Evolutionary conservation across 495 filamentous ascomycete genomes (phyloP).

Genomic region (Rhizodiscina lignyota): DNA sequence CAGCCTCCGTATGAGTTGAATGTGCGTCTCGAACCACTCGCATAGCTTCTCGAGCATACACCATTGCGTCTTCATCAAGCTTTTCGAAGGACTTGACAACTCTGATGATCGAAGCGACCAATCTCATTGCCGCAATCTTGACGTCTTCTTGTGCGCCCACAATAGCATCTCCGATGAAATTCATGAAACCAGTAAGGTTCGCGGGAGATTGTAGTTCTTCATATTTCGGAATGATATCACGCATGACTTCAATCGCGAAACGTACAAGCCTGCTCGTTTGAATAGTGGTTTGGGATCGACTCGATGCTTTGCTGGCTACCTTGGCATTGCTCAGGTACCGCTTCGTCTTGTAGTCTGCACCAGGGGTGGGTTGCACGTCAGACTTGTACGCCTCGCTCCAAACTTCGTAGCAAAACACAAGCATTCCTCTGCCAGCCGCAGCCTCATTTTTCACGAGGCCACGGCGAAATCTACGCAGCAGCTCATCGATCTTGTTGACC

Average conservation of each 20-base stretch:
- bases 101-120: slow-evolving; percentile 71
- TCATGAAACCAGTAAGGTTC: slow-evolving; percentile 71
- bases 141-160: slow-evolving; percentile 77
- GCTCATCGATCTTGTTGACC: slow-evolving; percentile 76
- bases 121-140: slow-evolving; percentile 63
- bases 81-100: slow-evolving; percentile 46
- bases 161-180: slow-evolving; percentile 73
- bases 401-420: slow-evolving; percentile 88
- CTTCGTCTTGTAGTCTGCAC: slow-evolving; percentile 42
- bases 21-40: slow-evolving; percentile 61
- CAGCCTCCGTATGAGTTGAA: slow-evolving; percentile 61
- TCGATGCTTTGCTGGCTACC: slow-evolving; percentile 50
- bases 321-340: slow-evolving; percentile 62
- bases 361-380: slow-evolving; percentile 22
- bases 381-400: slow-evolving; percentile 65
- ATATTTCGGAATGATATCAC: slow-evolving; percentile 65
- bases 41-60: slow-evolving; percentile 72
- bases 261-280: slow-evolving; percentile 65
- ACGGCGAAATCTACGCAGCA: slow-evolving; percentile 65
- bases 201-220: slow-evolving; percentile 57
- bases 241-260: slow-evolving; percentile 75
- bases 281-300: slow-evolving; percentile 48
- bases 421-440: slow-evolving; percentile 54
- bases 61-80: slow-evolving; percentile 47
- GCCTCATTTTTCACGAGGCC: slow-evolving; percentile 68